These are phyloP conservation scores for Penicillium hordei DNA, from an alignment of 2,329 filamentous ascomycete genomes.

Conservation along the genomic window DNA sequence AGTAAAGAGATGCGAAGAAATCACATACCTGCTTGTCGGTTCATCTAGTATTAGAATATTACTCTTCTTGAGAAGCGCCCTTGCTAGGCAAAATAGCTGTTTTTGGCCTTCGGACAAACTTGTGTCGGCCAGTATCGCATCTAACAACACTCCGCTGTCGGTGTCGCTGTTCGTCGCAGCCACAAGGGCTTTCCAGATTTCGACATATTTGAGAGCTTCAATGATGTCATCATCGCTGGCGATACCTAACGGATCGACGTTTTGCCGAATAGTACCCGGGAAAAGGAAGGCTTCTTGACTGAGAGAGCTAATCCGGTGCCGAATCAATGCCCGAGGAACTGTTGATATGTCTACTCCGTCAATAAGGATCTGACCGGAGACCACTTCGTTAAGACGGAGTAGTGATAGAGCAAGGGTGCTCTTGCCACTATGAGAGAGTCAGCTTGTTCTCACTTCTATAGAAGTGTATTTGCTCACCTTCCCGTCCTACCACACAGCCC, in stretches of 20 bases:
- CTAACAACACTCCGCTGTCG: constrained; percentile 15
- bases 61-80: constrained; percentile 55
- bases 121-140: constrained; percentile 37
- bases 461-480: neutral
- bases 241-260: constrained; percentile 30
- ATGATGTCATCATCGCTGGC: constrained; percentile 22
- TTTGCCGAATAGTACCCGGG: constrained; percentile 25
- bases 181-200: constrained; percentile 24
- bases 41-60: constrained; percentile 28
- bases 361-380: constrained; percentile 24
- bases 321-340: constrained; percentile 19
- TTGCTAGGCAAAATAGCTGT: constrained; percentile 70
- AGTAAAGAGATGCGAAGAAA: neutral
- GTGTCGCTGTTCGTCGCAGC: constrained; percentile 11
- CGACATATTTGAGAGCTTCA: constrained; percentile 23
- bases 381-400: constrained; percentile 30
- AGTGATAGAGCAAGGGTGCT: constrained; percentile 23
- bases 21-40: constrained; percentile 24
- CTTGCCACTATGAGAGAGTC: constrained; percentile 21
- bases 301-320: constrained; percentile 25
- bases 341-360: constrained; percentile 26
- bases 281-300: constrained; percentile 30
- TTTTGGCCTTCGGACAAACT: constrained; percentile 71
- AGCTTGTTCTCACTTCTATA: neutral
- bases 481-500: constrained; percentile 35